Conservation (phyloP, 2,329 filamentous ascomycete species). For the Fusarium haematococcum region DNA sequence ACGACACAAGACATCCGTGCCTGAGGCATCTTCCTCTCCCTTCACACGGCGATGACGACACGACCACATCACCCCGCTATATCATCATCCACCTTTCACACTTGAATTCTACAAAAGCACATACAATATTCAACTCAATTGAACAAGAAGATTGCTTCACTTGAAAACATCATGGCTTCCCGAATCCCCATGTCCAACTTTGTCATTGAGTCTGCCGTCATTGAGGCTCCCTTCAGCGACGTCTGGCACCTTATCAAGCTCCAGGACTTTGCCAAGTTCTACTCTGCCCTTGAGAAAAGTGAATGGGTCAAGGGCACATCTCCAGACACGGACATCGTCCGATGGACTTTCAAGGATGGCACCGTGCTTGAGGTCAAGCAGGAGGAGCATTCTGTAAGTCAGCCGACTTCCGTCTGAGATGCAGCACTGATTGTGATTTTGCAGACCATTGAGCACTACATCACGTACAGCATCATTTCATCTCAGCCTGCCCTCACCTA, state of each 20-base stretch:
- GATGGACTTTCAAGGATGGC: slow-evolving; percentile 79
- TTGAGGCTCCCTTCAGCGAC: slow-evolving; percentile 72
- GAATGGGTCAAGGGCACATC: slow-evolving; percentile 73
- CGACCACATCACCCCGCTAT: background rate
- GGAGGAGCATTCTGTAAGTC: slow-evolving; percentile 77
- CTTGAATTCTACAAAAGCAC: background rate
- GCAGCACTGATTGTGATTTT: background rate
- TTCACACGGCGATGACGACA: background rate
- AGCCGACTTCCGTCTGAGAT: no score
- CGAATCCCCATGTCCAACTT: slow-evolving; percentile 74
- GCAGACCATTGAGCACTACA: slow-evolving; percentile 78
- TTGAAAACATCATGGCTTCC: slow-evolving; percentile 37
- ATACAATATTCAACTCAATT: background rate
- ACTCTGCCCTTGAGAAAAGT: slow-evolving; percentile 70
- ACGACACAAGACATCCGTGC: background rate
- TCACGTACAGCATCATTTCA: slow-evolving; percentile 79
- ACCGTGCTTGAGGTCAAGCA: slow-evolving; percentile 78
- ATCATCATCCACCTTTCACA: background rate
- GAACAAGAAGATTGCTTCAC: background rate
- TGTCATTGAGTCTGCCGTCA: slow-evolving; percentile 75
- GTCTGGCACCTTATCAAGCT: slow-evolving; percentile 84
- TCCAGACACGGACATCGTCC: slow-evolving; percentile 74
- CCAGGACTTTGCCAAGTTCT: slow-evolving; percentile 75
- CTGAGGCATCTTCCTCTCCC: background rate
- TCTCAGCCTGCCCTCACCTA: slow-evolving; percentile 74